Evolutionary conservation across 192 early-diverging fungal genomes (phyloP), one percentile per base, ranked within the genome.

Genomic region (Backusella circina): DNA sequence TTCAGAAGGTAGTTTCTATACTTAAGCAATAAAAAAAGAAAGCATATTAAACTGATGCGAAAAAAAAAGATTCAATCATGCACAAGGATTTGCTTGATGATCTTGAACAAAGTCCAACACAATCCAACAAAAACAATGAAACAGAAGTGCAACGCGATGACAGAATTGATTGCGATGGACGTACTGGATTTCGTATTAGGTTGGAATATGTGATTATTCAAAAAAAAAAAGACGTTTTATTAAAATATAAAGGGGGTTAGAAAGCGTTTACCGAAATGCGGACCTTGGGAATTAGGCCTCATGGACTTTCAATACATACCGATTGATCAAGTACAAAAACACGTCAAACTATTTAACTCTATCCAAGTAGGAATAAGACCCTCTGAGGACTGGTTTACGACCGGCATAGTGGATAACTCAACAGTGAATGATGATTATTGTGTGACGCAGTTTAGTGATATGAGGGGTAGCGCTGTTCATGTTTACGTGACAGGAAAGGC

Each of bases 401-500:
- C 54, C 21, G 77, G 71, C 5, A 33, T 78, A 3, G 64, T 78
- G 0, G 72, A 78, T 18, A 51, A 72, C 6, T 23, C 21, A 5
- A 26, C 23, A 1, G 7, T 33, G 13, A 16, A 30, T 38, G 31
- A 32, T 21, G 65, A 78, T 57, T 41, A 54, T 21, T 47, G 68
- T 23, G 77, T 78, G 16, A 31, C 26, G 1, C 61, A 47, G 18
- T 32, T 78, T 0, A 74, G 72, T 38, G 64, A 78, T 32, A 33
- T 78, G 65, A 21, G 72, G 16, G 72, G 72, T 5, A 9, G 23
- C 13, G 15, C 69, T 35, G 15, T 78, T 0, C 12, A 74, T 74
- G 44, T 74, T 3, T 78, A 73, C 36, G 5, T 78, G 7, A 68
- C 65, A 16, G 77, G 72, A 33, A 30, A 70, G 10, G 72, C 77